These are phyloP conservation scores for Penicillium paxilli DNA, from an alignment of 495 filamentous ascomycete genomes.

Conservation along the genomic window DNA sequence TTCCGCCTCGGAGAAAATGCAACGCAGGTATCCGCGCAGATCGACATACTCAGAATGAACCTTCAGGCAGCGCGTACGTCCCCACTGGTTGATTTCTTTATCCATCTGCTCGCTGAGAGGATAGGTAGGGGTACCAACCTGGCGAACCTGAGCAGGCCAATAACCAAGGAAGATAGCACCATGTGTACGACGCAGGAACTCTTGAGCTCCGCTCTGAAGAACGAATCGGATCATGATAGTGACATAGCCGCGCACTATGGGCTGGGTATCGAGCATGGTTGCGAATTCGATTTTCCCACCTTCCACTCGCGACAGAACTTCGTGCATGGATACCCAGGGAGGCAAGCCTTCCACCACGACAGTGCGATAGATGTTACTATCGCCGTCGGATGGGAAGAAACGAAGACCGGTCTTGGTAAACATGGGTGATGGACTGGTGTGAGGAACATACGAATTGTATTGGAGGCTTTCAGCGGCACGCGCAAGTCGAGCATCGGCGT, in stretches of 20 bases:
- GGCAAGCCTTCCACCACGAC: constrained; percentile 33
- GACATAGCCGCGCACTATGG: constrained; percentile 24
- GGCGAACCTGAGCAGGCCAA: constrained; percentile 16
- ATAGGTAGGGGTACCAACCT: constrained; percentile 36
- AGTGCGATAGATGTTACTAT: constrained; percentile 28
- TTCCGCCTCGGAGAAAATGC: not conserved
- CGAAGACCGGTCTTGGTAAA: constrained; percentile 37
- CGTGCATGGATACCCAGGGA: constrained; percentile 10
- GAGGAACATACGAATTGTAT: not conserved
- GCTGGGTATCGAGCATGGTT: constrained; percentile 24
- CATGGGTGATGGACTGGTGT: not conserved
- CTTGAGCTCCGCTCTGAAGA: constrained; percentile 18
- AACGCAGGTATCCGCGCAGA: not conserved
- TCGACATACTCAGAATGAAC: constrained; percentile 4
- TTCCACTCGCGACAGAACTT: constrained; percentile 23
- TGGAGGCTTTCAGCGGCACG: not conserved
- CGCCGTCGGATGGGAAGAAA: constrained; percentile 21
- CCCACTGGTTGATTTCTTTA: constrained; percentile 17
- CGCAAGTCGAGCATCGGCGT: constrained; percentile 10
- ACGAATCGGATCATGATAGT: constrained; percentile 35
- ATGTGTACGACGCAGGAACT: constrained; percentile 3
- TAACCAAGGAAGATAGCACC: constrained; percentile 15
- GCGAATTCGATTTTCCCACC: constrained; percentile 32
- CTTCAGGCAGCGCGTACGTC: constrained; percentile 30
- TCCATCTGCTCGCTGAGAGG: constrained; percentile 21